Percentiles rank a stretch among this genome's conserved stretches.
phyloP scores from a whole-genome alignment of 1,284 basidiomycete genomes.

The Mycena sp. region DNA sequence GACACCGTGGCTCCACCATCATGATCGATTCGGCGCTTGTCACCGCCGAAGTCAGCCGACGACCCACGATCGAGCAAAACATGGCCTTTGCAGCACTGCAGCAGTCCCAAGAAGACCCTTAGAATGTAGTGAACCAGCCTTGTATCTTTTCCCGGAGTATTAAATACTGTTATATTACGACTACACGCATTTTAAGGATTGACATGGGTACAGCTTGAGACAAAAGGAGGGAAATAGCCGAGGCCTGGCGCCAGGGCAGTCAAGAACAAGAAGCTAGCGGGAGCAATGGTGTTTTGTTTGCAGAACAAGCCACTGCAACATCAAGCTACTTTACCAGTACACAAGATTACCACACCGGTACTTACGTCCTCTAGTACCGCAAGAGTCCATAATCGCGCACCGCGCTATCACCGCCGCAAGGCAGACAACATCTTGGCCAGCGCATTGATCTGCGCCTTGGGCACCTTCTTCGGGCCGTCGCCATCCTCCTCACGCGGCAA shows the following conservation, averaged over 20 bases:
- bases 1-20: constrained; percentile 26
- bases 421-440: constrained; percentile 87
- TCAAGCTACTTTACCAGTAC: constrained; percentile 28
- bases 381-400: constrained; percentile 25
- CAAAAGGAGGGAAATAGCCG: too few species aligned
- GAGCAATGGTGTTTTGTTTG: constrained; percentile 28
- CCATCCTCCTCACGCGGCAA: constrained; percentile 52
- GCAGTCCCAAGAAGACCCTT: constrained; percentile 50
- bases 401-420: constrained; percentile 62
- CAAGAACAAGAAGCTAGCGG: too few species aligned
- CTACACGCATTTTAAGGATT: constrained; percentile 34
- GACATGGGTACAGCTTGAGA: constrained; percentile 24
- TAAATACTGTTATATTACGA: constrained; percentile 47
- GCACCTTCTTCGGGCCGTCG: constrained; percentile 77
- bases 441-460: constrained; percentile 85
- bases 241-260: too few species aligned
- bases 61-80: constrained; percentile 80
- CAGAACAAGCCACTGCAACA: constrained; percentile 27
- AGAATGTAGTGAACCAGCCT: too few species aligned
- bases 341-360: constrained; percentile 27
- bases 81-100: constrained; percentile 81
- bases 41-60: constrained; percentile 54
- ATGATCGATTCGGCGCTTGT: constrained; percentile 35
- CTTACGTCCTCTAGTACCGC: constrained; percentile 20
- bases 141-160: constrained; percentile 35